phyloP scores from a whole-genome alignment of 202 grass and related monocot genomes.

The Zoysia matrella region DNA sequence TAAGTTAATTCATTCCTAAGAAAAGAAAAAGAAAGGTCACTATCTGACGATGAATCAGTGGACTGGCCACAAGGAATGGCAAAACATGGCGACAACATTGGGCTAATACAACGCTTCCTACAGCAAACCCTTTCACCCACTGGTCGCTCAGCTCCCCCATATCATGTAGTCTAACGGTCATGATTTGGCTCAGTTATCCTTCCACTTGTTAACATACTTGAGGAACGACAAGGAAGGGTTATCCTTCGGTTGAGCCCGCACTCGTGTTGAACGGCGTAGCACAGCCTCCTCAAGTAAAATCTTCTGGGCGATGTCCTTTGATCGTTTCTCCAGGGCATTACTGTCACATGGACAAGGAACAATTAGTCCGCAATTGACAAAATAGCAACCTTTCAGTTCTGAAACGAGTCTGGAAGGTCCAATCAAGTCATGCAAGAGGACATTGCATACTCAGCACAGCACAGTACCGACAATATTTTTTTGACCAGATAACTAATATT shows the following conservation, averaged over 20 bases:
- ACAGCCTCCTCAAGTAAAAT: slow-evolving; percentile 62
- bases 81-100: not conserved
- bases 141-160: slow-evolving; percentile 11
- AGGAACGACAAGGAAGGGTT: slow-evolving; percentile 74
- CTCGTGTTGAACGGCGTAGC: slow-evolving; percentile 45
- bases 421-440: slow-evolving; percentile 13
- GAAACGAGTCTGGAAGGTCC: not conserved
- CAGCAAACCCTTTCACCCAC: not conserved
- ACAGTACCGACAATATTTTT: too few relatives aligned
- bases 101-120: slow-evolving; percentile 9
- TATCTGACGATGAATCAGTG: not conserved
- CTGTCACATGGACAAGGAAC: slow-evolving; percentile 43
- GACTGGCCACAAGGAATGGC: slow-evolving; percentile 20
- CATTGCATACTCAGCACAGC: not conserved
- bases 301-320: slow-evolving; percentile 66
- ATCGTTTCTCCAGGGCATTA: slow-evolving; percentile 70
- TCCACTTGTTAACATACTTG: slow-evolving; percentile 90
- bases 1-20: not conserved
- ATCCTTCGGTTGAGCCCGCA: slow-evolving; percentile 80
- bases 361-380: not conserved
- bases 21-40: not conserved
- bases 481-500: too few relatives aligned
- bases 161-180: not conserved
- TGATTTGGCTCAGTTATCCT: slow-evolving; percentile 45
- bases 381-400: not conserved